Base-by-base conservation (phyloP, 164 flowering plant genomes). In the Annona cherimola region DNA sequence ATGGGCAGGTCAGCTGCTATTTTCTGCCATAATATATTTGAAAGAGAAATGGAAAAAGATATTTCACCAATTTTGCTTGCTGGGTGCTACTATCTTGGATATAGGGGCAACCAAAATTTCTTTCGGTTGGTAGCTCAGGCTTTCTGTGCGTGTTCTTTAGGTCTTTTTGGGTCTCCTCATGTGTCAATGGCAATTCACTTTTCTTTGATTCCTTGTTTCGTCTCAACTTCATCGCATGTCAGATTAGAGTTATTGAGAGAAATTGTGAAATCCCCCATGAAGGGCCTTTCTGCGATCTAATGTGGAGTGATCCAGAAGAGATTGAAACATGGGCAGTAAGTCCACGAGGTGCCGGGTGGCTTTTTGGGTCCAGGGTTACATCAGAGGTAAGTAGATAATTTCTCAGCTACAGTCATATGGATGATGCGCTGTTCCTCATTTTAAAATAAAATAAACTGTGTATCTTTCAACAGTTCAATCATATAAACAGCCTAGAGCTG, bases 301-400 rank as follows among this genome's bases (percentile, higher is more conserved):
- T 96, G 99, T 96, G 99, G 99, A 95, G 99, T 86, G 99, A 95
- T 75, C 99, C 99, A 72, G 99, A 95, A 82, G 98, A 93, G 76
- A 95, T 95, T 79, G 98, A 95, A 82, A 93, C 98, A 73, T 95
- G 99, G 99, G 97, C 98, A 63, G 99, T 95, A 46, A 96, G 99
- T 86, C 99, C 98, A n/a, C 90, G 99, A 0, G 99, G 98, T 75
- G 99, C 99, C 67, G 99, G 99, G 67, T 96, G 99, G 99, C 98
- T 96, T 68, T 96, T 96, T 80, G 99, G 99, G 66, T 91, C 99
- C 45, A 86, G 97, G 80, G 99, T 96, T 73, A 93, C 99, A 40
- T 76, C 97, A 70, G 99, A 96, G 96, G 99, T 91, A 80, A 41
- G 9, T 39, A 50, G n/a, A 42, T 7, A 66, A 12, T 4, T 16